Evolutionary conservation across 805 yeast species (phyloP), one percentile per base, ranked within the genome.

Genomic region (Allodekkera sacchari): DNA sequence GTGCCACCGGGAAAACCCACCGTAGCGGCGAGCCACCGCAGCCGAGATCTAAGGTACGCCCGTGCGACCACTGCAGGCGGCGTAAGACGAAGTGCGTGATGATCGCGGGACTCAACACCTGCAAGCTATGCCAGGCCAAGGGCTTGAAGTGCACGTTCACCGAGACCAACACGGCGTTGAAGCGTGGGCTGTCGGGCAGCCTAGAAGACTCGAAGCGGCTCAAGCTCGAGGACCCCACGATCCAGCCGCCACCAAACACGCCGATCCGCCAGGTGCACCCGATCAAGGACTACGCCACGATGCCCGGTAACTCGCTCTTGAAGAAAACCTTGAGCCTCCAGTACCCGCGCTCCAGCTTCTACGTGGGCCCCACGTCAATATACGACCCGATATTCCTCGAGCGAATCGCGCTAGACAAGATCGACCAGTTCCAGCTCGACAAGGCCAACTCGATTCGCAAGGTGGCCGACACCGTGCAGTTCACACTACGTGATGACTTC

Each of bases 301-400:
- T 80, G 53, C 75, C 69, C 42, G 76, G 76, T 3, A 69, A 76
- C 38, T 76, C 84, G 4, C 53, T 80, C 17, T 63, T 80, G 41
- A 78, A 77, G 45, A 77, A 74, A 43, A 77, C 87, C 0, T 61
- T 78, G 20, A 71, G 83, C n/a, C 57, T 83, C 14, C 96, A 85
- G 50, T 84, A 77, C 46, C 96, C 97, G 2, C 63, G 96, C 35
- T 85, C 95, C 0, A 80, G 95, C 13, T 84, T 84, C 47, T 82
- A 76, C 45, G 78, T 88, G 14, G 96, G 97, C 1, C 77, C 94
- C 1, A 82, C 95, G 0, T 85, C 96, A 12, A 67, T 83, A 18
- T 84, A 78, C 50, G 97, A 89, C 52, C 64, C 73, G 17, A 66
- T 72, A 10, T 64, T 89, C 17, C 62, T 89, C 14, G 78, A 81